Percentiles rank a stretch among this genome's conserved stretches.
Conservation (phyloP, 257 asterid species). For the Vinca minor region DNA sequence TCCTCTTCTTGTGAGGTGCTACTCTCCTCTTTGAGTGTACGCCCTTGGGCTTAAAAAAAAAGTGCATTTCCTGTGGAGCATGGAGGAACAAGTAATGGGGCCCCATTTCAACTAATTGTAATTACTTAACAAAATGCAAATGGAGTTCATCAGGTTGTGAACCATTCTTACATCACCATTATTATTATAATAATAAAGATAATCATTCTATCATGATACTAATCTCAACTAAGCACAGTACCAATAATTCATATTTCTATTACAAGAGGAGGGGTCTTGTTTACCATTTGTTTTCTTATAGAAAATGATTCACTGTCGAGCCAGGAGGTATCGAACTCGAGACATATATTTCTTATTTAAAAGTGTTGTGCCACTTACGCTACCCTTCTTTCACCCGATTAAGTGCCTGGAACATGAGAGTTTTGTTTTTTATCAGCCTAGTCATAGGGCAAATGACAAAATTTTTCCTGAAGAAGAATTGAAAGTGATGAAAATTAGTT, state of each 20-base stretch:
- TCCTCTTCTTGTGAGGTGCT: too few relatives aligned
- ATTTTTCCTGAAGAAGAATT: conserved; percentile 5
- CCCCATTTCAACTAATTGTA: conserved; percentile 17
- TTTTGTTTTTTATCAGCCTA: not conserved
- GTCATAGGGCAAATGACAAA: conserved; percentile 26
- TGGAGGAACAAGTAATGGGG: not conserved
- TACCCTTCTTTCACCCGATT: too few relatives aligned
- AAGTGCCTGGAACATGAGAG: not conserved
- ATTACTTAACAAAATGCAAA: conserved; percentile 3
- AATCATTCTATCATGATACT: conserved; percentile 24
- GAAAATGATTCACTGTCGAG: too few relatives aligned
- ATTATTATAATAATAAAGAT: conserved; percentile 7
- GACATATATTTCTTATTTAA: too few relatives aligned
- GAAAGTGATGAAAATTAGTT: not conserved
- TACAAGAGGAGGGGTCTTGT: too few relatives aligned
- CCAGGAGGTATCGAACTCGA: too few relatives aligned
- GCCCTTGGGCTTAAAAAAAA: too few relatives aligned
- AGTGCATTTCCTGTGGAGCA: conserved; percentile 1
- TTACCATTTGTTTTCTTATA: too few relatives aligned
- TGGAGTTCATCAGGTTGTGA: conserved; percentile 8
- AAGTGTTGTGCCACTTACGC: too few relatives aligned
- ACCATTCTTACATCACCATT: conserved; percentile 14
- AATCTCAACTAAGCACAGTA: conserved; percentile 14
- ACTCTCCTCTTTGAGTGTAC: too few relatives aligned
- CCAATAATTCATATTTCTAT: conserved; percentile 5